Conservation (phyloP, 768 basidiomycete genomes). For the Suillus plorans region DNA sequence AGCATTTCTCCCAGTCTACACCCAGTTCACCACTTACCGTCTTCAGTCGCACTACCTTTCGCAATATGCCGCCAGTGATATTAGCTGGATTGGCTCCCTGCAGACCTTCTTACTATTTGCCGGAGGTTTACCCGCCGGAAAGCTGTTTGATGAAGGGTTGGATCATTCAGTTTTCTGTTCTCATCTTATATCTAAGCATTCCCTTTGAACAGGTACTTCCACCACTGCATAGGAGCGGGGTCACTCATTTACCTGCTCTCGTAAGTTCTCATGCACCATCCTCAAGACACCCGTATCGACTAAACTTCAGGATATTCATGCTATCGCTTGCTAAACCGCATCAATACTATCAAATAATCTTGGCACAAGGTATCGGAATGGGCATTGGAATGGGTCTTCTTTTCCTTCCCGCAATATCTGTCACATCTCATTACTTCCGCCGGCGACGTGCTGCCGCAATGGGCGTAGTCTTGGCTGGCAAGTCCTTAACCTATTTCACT, state of each 20-base stretch:
- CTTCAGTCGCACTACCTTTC: slow-evolving; percentile 36
- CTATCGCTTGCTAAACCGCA: slow-evolving; percentile 47
- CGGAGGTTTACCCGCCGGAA: slow-evolving; percentile 43
- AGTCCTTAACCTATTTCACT: slow-evolving; percentile 10
- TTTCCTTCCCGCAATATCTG: slow-evolving; percentile 51
- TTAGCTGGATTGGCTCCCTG: slow-evolving; percentile 52
- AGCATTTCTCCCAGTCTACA: not conserved
- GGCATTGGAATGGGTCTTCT: slow-evolving; percentile 57
- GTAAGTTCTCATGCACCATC: slow-evolving; percentile 24
- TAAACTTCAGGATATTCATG: slow-evolving; percentile 46
- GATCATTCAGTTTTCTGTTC: slow-evolving; percentile 24
- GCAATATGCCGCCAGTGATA: slow-evolving; percentile 40
- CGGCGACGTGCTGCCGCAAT: slow-evolving; percentile 39
- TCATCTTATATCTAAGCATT: not conserved
- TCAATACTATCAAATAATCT: slow-evolving; percentile 52
- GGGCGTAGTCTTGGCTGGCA: slow-evolving; percentile 54
- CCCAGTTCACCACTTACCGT: not conserved
- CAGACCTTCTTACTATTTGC: slow-evolving; percentile 51
- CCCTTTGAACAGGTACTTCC: slow-evolving; percentile 34
- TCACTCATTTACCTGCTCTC: slow-evolving; percentile 41
- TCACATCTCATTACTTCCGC: slow-evolving; percentile 55
- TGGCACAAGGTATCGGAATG: slow-evolving; percentile 56
- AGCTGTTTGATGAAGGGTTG: slow-evolving; percentile 45
- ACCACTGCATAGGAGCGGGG: slow-evolving; percentile 39
- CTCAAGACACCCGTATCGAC: no score